Evolutionary conservation across 2,329 filamentous ascomycete species (phyloP).

Genomic region (Sclerotinia subarctica): DNA sequence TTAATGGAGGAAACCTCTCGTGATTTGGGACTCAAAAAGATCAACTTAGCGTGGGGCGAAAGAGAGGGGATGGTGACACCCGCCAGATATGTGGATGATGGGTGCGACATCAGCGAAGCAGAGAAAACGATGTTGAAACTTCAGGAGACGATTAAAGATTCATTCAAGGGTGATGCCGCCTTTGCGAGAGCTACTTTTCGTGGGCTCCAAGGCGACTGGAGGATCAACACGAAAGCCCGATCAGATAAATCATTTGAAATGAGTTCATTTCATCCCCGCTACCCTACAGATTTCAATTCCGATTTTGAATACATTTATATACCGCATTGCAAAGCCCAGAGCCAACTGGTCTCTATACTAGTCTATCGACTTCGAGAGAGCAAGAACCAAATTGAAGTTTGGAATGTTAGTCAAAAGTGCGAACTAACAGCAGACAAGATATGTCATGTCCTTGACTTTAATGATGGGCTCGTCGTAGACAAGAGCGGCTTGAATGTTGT

Average conservation of each 20-base stretch:
- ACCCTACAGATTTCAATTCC: background rate
- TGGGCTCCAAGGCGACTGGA: background rate
- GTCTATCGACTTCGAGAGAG: background rate
- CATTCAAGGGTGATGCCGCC: background rate
- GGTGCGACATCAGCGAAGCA: background rate
- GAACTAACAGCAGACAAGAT: background rate
- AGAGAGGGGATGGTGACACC: slow-evolving; percentile 10
- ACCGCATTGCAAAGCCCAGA: background rate
- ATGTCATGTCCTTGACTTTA: background rate
- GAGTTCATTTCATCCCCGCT: background rate
- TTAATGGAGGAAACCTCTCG: slow-evolving; percentile 1
- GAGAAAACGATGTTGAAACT: background rate
- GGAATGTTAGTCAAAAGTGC: background rate
- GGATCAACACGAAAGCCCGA: background rate
- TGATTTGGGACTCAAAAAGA: background rate
- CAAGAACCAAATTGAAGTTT: background rate
- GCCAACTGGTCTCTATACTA: background rate
- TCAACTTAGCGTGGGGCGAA: background rate
- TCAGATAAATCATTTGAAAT: background rate
- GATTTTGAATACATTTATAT: background rate
- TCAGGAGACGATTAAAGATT: background rate
- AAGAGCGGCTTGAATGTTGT: background rate
- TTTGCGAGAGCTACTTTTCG: background rate
- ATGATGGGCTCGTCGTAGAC: background rate
- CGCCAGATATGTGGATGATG: background rate